These are phyloP conservation scores for Phytopythium aichiense DNA, from an alignment of 352 stramenopile genomes.

Conservation along the genomic window DNA sequence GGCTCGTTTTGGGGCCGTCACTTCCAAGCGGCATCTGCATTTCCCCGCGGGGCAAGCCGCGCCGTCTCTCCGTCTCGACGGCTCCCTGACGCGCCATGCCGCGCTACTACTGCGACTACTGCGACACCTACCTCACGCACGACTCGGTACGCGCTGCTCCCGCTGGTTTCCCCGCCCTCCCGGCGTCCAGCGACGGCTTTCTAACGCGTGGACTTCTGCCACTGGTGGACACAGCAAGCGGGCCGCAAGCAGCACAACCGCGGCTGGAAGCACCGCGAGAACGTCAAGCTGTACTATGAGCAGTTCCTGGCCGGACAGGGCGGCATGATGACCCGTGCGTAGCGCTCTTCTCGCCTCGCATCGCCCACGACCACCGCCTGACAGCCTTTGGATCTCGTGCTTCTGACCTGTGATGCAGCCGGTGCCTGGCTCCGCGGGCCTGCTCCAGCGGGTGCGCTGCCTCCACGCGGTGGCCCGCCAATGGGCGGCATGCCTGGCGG, in stretches of 20 bases:
- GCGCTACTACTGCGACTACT: constrained; percentile 95
- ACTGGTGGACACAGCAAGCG: constrained; percentile 56
- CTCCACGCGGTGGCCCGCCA: constrained; percentile 29
- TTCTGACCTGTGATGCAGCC: constrained; percentile 24
- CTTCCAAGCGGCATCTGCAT: not conserved
- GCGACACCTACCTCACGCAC: constrained; percentile 93
- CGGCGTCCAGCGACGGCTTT: not conserved
- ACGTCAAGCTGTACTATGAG: constrained; percentile 94
- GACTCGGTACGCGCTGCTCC: constrained; percentile 64
- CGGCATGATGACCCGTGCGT: constrained; percentile 73
- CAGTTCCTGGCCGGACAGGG: constrained; percentile 76
- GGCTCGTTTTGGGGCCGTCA: not conserved
- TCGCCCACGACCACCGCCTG: not conserved
- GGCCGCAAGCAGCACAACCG: constrained; percentile 93
- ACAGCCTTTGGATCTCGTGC: not conserved
- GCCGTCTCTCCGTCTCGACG: not conserved
- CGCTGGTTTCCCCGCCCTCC: not conserved
- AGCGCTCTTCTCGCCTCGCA: not conserved
- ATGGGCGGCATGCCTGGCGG: constrained; percentile 40
- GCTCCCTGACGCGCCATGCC: constrained; percentile 49
- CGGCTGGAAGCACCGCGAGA: constrained; percentile 94
- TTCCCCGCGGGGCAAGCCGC: no score
- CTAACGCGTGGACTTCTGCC: constrained; percentile 1
- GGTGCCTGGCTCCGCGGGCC: constrained; percentile 67
- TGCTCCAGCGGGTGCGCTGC: constrained; percentile 31